Base-by-base conservation (phyloP, 179 eudicot genomes). In the Silene coronaria region DNA sequence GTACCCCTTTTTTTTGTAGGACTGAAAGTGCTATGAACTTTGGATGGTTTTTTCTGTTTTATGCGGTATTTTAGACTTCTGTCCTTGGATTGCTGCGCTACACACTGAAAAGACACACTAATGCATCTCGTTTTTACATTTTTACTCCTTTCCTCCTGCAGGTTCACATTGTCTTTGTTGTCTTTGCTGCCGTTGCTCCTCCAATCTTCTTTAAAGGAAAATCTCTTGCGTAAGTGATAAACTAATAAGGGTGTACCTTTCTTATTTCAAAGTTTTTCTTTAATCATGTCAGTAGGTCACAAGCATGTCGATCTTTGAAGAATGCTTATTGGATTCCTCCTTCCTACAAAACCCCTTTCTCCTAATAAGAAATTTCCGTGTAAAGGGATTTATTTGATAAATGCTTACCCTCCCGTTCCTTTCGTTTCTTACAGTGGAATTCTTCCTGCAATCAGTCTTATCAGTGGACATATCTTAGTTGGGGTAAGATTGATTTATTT, bases 141-240 rank as follows among this genome's bases (percentile, higher is more conserved):
- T 75, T 70, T 30, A 53, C 21, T 51, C 30, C 45, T 79, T 71
- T 42, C 48, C 23, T 36, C 59, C 63, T 80, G 69, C 88, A 92
- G 96, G 64, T 91, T 85, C 98, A 91, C 84, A 88, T 94, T 32
- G 90, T 70, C 46, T 94, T 94, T 84, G 84, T 85, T 73, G 82
- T 94, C 83, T 89, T 94, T 84, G 90, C 98, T 76, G 97, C 98
- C 7, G 90, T 94, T 84, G 98, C 97, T 76, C 98, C 98, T 86
- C 98, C 98, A 63, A 55, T 94, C 32, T 80, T 90, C 81, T 94
- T 94, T 69, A 86, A 80, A 82, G 98, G 97, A 78, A 90, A 89
- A 87, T 94, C 98, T 36, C 89, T 94, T 17, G 85, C 98, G 97
- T 94, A 80, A 89, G 98, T 88, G 55, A 22, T 72, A 9, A 53